Conservation (phyloP, 2,329 filamentous ascomycete species). For the Penicillium paneum region DNA sequence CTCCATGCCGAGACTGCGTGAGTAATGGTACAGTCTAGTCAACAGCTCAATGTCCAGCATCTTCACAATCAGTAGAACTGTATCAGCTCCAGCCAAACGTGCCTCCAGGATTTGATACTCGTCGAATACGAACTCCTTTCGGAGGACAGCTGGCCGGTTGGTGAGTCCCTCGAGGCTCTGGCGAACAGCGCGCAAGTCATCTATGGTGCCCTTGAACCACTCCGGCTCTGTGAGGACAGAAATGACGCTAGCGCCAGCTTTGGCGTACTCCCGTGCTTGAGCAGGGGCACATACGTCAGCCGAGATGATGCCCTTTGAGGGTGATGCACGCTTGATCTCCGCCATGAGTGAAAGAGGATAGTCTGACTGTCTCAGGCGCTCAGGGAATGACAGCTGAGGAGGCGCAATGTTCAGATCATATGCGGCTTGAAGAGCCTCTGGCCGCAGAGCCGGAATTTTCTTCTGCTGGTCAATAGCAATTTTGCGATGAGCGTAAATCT, state of each 20-base stretch:
- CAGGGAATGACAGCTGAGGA: constrained; percentile 74
- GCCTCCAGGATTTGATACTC: constrained; percentile 98
- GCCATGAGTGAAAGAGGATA: constrained; percentile 93
- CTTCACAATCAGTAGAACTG: constrained; percentile 93
- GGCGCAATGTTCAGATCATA: constrained; percentile 83
- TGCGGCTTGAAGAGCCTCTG: constrained; percentile 77
- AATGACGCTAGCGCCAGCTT: constrained; percentile 92
- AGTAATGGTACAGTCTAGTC: constrained; percentile 80
- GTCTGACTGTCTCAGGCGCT: constrained; percentile 74
- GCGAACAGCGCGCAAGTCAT: constrained; percentile 82
- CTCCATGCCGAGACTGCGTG: constrained; percentile 88
- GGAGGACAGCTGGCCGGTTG: constrained; percentile 83
- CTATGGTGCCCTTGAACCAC: constrained; percentile 98
- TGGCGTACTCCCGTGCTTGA: constrained; percentile 86
- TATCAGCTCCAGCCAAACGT: constrained; percentile 87
- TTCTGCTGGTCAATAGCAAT: constrained; percentile 76
- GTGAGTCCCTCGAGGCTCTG: constrained; percentile 87
- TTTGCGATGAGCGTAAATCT: constrained; percentile 81
- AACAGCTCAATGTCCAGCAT: constrained; percentile 81
- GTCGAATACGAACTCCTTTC: constrained; percentile 97
- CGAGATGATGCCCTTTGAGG: constrained; percentile 92
- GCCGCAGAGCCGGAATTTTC: constrained; percentile 76
- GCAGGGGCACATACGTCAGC: constrained; percentile 81
- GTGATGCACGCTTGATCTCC: constrained; percentile 94
- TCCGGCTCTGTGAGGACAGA: constrained; percentile 98